These are phyloP conservation scores for Centella asiatica DNA, from an alignment of 129 eudicot genomes.

Conservation along the genomic window DNA sequence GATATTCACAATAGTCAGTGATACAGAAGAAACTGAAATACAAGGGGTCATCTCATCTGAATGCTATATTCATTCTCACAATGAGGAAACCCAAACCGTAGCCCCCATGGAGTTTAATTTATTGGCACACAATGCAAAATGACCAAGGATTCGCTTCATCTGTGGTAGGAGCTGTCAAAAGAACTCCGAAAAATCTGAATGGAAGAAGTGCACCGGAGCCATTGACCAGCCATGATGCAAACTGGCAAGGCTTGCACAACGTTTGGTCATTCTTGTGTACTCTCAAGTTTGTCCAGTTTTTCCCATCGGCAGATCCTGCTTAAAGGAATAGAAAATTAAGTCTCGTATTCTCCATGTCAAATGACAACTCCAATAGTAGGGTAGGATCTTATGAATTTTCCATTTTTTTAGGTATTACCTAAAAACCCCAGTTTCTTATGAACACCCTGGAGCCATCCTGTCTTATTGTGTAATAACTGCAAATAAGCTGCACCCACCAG, in stretches of 20 bases:
- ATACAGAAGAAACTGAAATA: too few species aligned
- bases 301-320: conserved; percentile 86
- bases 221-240: conserved; percentile 83
- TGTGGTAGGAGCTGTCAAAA: conserved; percentile 61
- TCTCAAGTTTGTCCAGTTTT: conserved; percentile 76
- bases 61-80: neutral
- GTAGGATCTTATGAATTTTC: neutral
- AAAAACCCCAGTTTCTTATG: conserved; percentile 72
- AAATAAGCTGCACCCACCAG: conserved; percentile 73
- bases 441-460: conserved; percentile 95
- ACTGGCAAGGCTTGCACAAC: conserved; percentile 80
- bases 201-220: conserved; percentile 85
- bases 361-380: neutral
- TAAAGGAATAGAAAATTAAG: neutral
- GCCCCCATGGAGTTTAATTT: conserved; percentile 93
- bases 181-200: conserved; percentile 80
- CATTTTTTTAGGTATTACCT: too few species aligned
- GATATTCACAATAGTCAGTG: too few species aligned
- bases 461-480: conserved; percentile 91
- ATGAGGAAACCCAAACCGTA: conserved; percentile 61
- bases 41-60: too few species aligned
- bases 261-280: conserved; percentile 84
- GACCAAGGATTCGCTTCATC: conserved; percentile 69
- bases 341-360: too few species aligned
- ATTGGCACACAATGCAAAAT: conserved; percentile 75